A percentile compares a stretch with the other conserved stretches of the same genome.
phyloP scores from a whole-genome alignment of 805 yeast species.

The Isabelozyma pseudorhagii region DNA sequence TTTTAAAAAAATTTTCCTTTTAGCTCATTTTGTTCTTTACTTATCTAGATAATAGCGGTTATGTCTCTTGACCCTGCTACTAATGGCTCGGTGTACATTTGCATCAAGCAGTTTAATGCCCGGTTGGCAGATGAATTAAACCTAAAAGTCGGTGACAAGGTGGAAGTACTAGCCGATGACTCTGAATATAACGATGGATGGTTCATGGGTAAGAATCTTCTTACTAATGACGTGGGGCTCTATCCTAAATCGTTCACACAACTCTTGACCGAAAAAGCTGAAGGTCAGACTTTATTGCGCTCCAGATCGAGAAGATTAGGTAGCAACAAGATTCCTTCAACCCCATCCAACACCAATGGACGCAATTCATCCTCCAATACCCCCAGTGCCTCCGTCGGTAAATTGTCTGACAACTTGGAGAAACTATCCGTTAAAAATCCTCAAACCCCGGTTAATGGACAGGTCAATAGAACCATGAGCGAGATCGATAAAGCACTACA shows the following conservation, averaged over 20 bases:
- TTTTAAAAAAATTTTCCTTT: too few species aligned
- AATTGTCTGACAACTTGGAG: slow-evolving; percentile 5
- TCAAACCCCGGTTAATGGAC: slow-evolving; percentile 6
- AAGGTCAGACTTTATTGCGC: slow-evolving; percentile 12
- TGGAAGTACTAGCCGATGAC: slow-evolving; percentile 90
- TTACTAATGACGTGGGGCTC: slow-evolving; percentile 74
- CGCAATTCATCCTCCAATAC: slow-evolving; percentile 1
- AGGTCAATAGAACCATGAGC: slow-evolving; percentile 54
- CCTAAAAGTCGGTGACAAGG: slow-evolving; percentile 75
- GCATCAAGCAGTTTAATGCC: slow-evolving; percentile 83
- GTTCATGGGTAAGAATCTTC: slow-evolving; percentile 84
- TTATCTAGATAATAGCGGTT: too few species aligned
- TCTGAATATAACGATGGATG: slow-evolving; percentile 94
- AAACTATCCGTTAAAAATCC: slow-evolving; percentile 3
- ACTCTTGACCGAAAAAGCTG: slow-evolving; percentile 22
- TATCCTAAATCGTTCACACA: slow-evolving; percentile 90
- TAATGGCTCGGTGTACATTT: slow-evolving; percentile 40
- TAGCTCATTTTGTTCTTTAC: too few species aligned
- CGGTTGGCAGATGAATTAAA: slow-evolving; percentile 88
- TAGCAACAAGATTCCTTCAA: slow-evolving; percentile 11
- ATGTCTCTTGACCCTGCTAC: too few species aligned
- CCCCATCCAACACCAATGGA: background rate
- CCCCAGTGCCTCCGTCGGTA: slow-evolving; percentile 3
- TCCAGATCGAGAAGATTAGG: slow-evolving; percentile 56
- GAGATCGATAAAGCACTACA: slow-evolving; percentile 73